These are phyloP conservation scores for Rosa hybrid DNA, from an alignment of 331 rosid species.

Conservation along the genomic window DNA sequence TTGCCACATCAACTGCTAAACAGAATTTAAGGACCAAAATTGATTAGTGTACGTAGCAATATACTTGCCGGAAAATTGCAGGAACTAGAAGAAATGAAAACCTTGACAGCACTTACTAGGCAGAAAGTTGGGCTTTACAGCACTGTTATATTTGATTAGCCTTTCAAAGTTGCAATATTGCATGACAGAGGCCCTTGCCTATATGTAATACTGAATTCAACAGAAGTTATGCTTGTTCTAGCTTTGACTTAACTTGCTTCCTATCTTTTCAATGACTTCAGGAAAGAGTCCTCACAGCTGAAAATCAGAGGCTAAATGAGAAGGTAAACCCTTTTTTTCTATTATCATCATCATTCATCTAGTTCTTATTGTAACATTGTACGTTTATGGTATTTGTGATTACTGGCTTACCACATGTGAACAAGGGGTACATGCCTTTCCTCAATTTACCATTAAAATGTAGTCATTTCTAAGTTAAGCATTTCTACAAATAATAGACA, in stretches of 20 bases:
- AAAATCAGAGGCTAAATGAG: slow-evolving; percentile 55
- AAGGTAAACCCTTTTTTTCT: slow-evolving; percentile 42
- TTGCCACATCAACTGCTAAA: neutral
- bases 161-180: neutral
- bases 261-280: slow-evolving; percentile 30
- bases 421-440: neutral
- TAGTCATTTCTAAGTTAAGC: neutral
- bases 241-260: slow-evolving; percentile 3
- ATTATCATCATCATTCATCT: neutral
- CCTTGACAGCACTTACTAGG: neutral
- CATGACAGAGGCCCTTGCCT: neutral
- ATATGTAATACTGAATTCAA: neutral
- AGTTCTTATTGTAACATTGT: too few relatives aligned
- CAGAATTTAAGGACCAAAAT: neutral
- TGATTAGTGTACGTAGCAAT: neutral
- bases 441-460: neutral
- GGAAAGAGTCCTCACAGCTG: slow-evolving; percentile 63
- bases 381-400: neutral
- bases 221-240: neutral
- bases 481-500: neutral
- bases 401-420: neutral
- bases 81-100: slow-evolving; percentile 3
- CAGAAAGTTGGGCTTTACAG: neutral
- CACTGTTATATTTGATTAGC: neutral
- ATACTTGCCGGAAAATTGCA: neutral